Evolutionary conservation across 1,284 basidiomycete species (phyloP), one percentile per base, ranked within the genome.

Genomic region (Takashimella koratensis): DNA sequence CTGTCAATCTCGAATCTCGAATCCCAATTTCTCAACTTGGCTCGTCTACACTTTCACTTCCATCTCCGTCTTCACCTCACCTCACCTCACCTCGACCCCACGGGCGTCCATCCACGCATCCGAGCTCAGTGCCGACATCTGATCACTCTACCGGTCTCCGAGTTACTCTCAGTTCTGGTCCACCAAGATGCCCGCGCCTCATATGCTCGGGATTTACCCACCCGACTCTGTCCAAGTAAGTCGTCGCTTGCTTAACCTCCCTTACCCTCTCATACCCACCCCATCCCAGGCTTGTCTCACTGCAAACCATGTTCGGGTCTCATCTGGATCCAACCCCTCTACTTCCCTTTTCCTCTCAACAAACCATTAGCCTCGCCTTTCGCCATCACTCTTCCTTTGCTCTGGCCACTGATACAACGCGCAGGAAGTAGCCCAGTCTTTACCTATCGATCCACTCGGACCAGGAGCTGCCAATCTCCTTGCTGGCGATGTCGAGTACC

Each of bases 401-500:
- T n/a, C n/a, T 12, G 3, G 8, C 24, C 16, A 13, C 13, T 16
- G 2, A 42, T 43, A 52, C 57, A 25, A 60, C 56, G n/a, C 6
- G 16, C 59, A 95, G 92, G 94, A 98, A 79, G 87, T 90, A 45
- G 93, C 96, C 43, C 93, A 97, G 65, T 87, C 88, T 0, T 76
- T 97, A 25, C 86, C 87, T 46, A 85, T 98, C 55, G 79, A 84
- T n/a, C 86, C 79, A 44, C 77, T 98, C 43, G 81, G 89, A 1
- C 90, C 94, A 53, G 75, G 82, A 5, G 88, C 97, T 11, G 88
- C 92, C 2, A 84, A 85, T 19, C 82, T 89, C 0, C 81, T 99
- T 16, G 93, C 95, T 2, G 91, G 90, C 58, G 96, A 99, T 78
- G 91, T 98, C 42, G 95, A 98, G 73, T 97, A 98, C 76, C 82